These are phyloP conservation scores for Hyaloscypha variabilis DNA, from an alignment of 495 filamentous ascomycete species.

Conservation along the genomic window DNA sequence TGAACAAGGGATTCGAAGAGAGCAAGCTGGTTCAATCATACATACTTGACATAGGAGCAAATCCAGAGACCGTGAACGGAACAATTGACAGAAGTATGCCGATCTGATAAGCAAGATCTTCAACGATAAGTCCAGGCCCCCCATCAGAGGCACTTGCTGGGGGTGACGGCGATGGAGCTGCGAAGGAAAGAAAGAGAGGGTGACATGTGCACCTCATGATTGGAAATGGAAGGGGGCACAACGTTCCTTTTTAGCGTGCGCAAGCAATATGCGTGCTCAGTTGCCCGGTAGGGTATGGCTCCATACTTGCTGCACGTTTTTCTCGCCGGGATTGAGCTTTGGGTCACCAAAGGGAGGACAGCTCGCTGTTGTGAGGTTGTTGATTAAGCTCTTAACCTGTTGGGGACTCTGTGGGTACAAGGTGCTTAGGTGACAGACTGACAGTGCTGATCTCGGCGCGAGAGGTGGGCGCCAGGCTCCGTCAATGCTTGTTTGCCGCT, in stretches of 20 bases:
- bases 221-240: not conserved
- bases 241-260: not conserved
- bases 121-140: not conserved
- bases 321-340: too few relatives aligned
- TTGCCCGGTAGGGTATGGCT: not conserved
- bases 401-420: too few relatives aligned
- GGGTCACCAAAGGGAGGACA: too few relatives aligned
- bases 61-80: not conserved
- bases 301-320: not conserved
- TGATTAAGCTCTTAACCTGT: too few relatives aligned
- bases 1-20: not conserved
- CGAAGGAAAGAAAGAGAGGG: not conserved
- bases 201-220: not conserved
- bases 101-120: not conserved
- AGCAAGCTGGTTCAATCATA: not conserved
- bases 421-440: too few relatives aligned
- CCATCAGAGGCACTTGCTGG: not conserved
- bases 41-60: not conserved
- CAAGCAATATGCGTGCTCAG: not conserved
- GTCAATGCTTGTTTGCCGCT: too few relatives aligned
- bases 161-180: not conserved
- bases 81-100: not conserved
- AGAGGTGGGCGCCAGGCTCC: too few relatives aligned
- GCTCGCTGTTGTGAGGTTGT: too few relatives aligned
- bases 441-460: too few relatives aligned